Evolutionary conservation across 2,329 filamentous ascomycete species (phyloP), one percentile per base, ranked within the genome.

Genomic region (Cercospora beticola): DNA sequence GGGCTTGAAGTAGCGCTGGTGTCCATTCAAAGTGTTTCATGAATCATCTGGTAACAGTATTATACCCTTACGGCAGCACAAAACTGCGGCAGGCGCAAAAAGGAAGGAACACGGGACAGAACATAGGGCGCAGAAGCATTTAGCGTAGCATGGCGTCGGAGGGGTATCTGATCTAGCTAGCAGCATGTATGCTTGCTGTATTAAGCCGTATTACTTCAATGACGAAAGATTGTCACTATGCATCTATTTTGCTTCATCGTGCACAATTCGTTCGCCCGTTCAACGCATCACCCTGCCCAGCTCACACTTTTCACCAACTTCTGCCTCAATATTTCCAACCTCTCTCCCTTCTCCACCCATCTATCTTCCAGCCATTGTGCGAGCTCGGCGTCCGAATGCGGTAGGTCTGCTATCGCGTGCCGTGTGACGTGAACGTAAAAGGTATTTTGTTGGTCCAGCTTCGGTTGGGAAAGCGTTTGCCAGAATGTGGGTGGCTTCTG

Each of bases 321-420:
- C 52, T 71, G 59, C 21, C 69, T 63, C 54, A 79, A 58, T 18
- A n/a, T 31, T 62, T 80, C 79, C 40, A 81, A 65, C 31, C 74
- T 69, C 65, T 76, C 65, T 12, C 78, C 79, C 69, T 80, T 80
- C 62, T 76, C 76, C 5, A 79, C 67, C 78, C 79, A 81, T 26
- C 78, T 68, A 10, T 72, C 68, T 67, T 80, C 78, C 49, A 81
- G 68, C 79, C 79, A 81, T 33, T 62, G 57, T 8, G 75, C 74
- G 30, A 81, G 64, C 26, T 75, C 75, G 9, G 74, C 77, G 6
- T 78, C 74, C 0, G 68, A 70, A 5, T 71, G 57, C 4, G 78
- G 79, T 61, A 81, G 62, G 3, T 73, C 69, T 0, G 57, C 63
- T 10, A 80, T 52, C 43, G 73, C 70, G 68, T 76, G 75, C 57